Evolutionary conservation across 345 rosid genomes (phyloP), one percentile per base, ranked within the genome.

Genomic region (Populus tremula): DNA sequence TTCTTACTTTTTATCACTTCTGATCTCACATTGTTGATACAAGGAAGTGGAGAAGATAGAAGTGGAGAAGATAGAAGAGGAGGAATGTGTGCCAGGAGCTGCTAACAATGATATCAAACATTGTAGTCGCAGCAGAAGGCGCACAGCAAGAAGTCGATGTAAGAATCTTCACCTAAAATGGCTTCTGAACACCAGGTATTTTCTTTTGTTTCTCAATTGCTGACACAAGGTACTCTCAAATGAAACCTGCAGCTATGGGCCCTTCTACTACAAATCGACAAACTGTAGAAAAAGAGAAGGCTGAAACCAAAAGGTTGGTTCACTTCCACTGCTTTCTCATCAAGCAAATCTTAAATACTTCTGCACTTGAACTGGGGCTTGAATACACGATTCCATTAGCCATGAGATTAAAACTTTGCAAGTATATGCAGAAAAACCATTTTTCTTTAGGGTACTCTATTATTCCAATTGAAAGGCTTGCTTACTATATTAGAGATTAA

Each of bases 221-320:
- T 61, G 50, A 72, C 67, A 56, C 61, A 16, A 43, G 11, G 17
- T 16, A 41, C 36, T 59, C 81, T 13, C 56, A 77, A 69, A 35
- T 56, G 35, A 36, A 62, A 18, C 79, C 61, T 80, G 84, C 84
- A 94, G 97, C 98, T 29, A 79, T 85, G 80, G 90, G 88, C 56
- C 81, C 86, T 81, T 80, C 87, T 11, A 76, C 85, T 53, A n/a
- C 81, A 18, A 74, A 67, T 65, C 83, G 69, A 72, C 78, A 33
- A 72, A 86, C 69, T 54, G 70, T 50, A 69, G 90, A 88, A 50
- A 86, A 87, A 54, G 90, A 88, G 74, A 90, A 82, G 80, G 75
- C 63, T 11, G 89, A 90, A 80, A 85, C 77, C 78, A 91, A 90
- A 86, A 89, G 94, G 97, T 90, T 70, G 39, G 77, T 50, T 39